Conservation (phyloP, 345 rosid genomes). For the Aethionema arabicum region DNA sequence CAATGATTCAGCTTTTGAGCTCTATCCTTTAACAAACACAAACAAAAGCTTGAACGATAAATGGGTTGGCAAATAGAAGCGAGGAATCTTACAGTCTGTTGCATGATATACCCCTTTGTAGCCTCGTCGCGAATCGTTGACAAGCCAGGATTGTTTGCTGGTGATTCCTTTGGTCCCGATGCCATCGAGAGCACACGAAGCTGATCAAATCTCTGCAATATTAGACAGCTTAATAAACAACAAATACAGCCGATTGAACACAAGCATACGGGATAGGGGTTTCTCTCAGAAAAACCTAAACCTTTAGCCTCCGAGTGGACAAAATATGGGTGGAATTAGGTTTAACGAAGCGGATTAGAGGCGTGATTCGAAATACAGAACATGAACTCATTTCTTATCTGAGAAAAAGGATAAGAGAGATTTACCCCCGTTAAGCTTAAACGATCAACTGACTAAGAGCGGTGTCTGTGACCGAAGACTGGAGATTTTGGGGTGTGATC, state of each 20-base stretch:
- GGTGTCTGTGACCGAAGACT: conserved; percentile 4
- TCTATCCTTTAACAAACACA: not conserved
- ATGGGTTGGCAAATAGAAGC: not conserved
- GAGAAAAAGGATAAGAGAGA: not conserved
- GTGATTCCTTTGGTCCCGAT: conserved; percentile 64
- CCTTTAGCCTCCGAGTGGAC: conserved; percentile 26
- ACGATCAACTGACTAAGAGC: conserved; percentile 22
- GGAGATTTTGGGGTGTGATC: not conserved
- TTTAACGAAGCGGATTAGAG: conserved; percentile 28
- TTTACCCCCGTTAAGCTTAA: conserved; percentile 20
- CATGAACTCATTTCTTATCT: conserved; percentile 22
- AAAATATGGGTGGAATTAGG: conserved; percentile 23
- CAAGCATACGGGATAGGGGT: not conserved
- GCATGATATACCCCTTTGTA: conserved; percentile 83
- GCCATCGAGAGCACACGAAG: conserved; percentile 69
- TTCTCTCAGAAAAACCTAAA: conserved; percentile 1
- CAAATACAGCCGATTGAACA: conserved; percentile 1
- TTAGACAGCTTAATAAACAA: conserved; percentile 18
- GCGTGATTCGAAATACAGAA: conserved; percentile 28
- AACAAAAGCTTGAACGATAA: not conserved
- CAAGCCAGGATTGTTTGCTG: conserved; percentile 80
- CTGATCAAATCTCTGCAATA: conserved; percentile 43
- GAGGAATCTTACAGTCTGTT: conserved; percentile 67
- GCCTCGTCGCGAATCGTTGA: conserved; percentile 60
- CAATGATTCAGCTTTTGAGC: not conserved